These are phyloP conservation scores for Neocucurbitaria cava DNA, from an alignment of 2,329 filamentous ascomycete genomes.

Conservation along the genomic window DNA sequence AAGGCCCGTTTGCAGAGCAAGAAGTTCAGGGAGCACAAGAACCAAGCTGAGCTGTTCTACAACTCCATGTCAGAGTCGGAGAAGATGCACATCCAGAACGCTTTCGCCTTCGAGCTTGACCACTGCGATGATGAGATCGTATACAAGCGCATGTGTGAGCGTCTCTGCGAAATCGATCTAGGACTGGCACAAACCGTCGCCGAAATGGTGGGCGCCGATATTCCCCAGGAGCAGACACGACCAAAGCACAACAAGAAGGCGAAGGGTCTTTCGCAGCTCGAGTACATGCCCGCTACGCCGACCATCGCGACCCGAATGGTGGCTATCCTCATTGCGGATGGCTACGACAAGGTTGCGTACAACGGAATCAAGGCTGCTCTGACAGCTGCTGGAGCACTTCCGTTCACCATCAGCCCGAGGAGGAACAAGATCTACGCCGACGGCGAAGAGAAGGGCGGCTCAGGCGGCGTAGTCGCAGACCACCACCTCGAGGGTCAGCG, in stretches of 20 bases:
- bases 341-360: constrained; percentile 73
- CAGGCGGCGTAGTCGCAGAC: constrained; percentile 69
- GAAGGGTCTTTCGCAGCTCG: constrained; percentile 72
- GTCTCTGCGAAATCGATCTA: constrained; percentile 76
- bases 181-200: constrained; percentile 73
- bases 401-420: constrained; percentile 74
- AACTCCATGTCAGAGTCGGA: constrained; percentile 75
- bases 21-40: constrained; percentile 81
- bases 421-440: constrained; percentile 70
- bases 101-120: constrained; percentile 75
- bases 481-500: constrained; percentile 83
- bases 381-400: constrained; percentile 67
- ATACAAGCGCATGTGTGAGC: constrained; percentile 72
- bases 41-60: constrained; percentile 82
- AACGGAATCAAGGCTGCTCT: constrained; percentile 69
- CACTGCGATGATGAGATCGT: constrained; percentile 82
- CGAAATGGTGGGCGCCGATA: constrained; percentile 70
- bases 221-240: constrained; percentile 60
- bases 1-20: constrained; percentile 72
- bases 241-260: constrained; percentile 72
- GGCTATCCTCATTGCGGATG: constrained; percentile 78
- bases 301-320: constrained; percentile 76
- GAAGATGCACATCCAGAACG: constrained; percentile 66
- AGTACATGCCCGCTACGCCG: constrained; percentile 67
- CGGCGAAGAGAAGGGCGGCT: constrained; percentile 60